Conservation (phyloP, 73 alveolate species). For the Diophrys appendiculata region DNA sequence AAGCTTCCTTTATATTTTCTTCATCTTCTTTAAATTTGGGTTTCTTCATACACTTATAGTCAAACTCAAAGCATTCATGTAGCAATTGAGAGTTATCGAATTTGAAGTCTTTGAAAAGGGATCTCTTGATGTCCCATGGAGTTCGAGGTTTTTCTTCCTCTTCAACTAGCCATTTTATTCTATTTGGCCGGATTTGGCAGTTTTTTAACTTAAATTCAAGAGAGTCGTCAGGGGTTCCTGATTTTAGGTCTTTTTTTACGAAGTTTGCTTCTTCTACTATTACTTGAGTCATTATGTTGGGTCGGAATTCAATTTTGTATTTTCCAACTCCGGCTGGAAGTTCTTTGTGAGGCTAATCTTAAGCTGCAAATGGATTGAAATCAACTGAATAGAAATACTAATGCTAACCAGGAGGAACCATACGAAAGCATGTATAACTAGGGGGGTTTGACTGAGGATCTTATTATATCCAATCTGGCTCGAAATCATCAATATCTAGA, state of each 20-base stretch:
- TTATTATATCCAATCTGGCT: conserved; percentile 33
- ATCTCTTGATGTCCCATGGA: conserved; percentile 56
- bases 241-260: too few relatives aligned
- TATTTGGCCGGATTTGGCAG: too few relatives aligned
- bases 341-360: too few relatives aligned
- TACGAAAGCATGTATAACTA: conserved; percentile 13
- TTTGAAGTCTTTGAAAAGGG: conserved; percentile 43
- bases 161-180: too few relatives aligned
- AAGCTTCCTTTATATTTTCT: conserved; percentile 25
- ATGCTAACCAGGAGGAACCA: conserved; percentile 54
- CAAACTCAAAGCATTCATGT: conserved; percentile 49
- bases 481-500: conserved; percentile 43
- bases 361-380: too few relatives aligned
- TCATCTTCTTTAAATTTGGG: conserved; percentile 45
- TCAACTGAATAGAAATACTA: too few relatives aligned
- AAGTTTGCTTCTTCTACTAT: too few relatives aligned
- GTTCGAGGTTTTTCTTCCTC: conserved; percentile 35
- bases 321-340: too few relatives aligned
- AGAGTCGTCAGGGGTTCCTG: too few relatives aligned
- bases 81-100: conserved; percentile 28
- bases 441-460: conserved; percentile 3
- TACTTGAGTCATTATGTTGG: too few relatives aligned
- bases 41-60: conserved; percentile 45
- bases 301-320: too few relatives aligned
- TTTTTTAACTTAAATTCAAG: too few relatives aligned